Percentiles rank a stretch among this genome's conserved stretches.
These are phyloP conservation scores for Ceratocystis ficicola DNA, from an alignment of 2,329 filamentous ascomycete genomes.

Conservation along the genomic window DNA sequence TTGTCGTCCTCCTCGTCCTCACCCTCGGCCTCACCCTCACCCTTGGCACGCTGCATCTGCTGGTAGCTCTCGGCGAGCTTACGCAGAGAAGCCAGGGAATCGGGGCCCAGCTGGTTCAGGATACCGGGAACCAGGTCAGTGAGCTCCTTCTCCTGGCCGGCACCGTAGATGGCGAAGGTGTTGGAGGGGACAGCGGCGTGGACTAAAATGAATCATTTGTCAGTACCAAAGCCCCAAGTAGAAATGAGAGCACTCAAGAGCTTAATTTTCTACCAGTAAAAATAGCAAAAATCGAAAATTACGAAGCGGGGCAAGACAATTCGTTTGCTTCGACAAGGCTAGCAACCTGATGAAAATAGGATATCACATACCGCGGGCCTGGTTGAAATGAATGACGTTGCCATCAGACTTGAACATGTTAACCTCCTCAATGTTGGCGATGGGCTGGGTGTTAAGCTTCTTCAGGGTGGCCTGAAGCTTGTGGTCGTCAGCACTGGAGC, in stretches of 20 bases:
- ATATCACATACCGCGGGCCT: conserved; percentile 71
- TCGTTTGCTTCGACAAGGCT: not conserved
- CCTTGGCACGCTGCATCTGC: conserved; percentile 92
- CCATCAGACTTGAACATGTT: conserved; percentile 99
- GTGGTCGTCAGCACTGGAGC: conserved; percentile 93
- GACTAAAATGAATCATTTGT: conserved; percentile 43
- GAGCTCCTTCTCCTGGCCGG: conserved; percentile 98
- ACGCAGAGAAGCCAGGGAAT: conserved; percentile 92
- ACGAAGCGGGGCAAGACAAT: conserved; percentile 5
- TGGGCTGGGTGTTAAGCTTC: conserved; percentile 99
- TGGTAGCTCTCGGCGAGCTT: conserved; percentile 99
- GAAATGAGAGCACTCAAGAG: not conserved
- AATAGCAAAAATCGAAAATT: conserved; percentile 1
- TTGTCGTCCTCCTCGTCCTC: conserved; percentile 88
- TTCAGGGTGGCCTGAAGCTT: conserved; percentile 95
- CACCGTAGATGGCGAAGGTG: conserved; percentile 99
- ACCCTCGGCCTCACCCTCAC: conserved; percentile 69
- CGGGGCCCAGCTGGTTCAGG: conserved; percentile 97
- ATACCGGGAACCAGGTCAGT: conserved; percentile 98
- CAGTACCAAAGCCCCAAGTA: not conserved
- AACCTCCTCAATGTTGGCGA: conserved; percentile 98
- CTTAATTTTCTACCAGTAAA: not conserved
- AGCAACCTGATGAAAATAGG: not conserved
- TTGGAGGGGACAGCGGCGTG: conserved; percentile 95
- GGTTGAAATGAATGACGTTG: conserved; percentile 98